Evolutionary conservation across 495 filamentous ascomycete species (phyloP).

Genomic region (Arthonia radiata): DNA sequence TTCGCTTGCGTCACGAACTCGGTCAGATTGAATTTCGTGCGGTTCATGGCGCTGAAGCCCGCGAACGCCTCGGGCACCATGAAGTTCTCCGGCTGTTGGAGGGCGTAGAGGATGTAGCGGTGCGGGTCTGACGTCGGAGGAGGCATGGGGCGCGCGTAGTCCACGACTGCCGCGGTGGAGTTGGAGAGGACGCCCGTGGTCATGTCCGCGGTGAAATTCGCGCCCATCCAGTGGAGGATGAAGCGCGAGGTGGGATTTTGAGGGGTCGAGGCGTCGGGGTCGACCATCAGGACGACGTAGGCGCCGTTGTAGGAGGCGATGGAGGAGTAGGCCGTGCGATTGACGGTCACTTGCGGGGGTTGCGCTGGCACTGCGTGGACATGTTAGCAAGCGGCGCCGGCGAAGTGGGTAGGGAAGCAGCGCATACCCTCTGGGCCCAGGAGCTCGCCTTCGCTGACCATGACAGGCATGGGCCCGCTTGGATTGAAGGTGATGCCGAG

Average conservation of each 20-base stretch:
- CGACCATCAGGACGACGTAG: conserved; percentile 3
- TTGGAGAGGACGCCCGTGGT: conserved; percentile 1
- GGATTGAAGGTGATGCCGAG: too few species aligned
- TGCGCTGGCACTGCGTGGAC: too few species aligned
- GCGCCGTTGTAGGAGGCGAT: background rate
- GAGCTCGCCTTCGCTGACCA: too few species aligned
- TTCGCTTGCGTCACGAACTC: conserved; percentile 1
- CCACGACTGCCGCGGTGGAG: conserved; percentile 1
- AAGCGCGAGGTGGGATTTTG: conserved; percentile 1
- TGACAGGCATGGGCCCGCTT: too few species aligned
- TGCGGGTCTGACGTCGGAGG: conserved; percentile 3
- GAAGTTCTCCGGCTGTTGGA: conserved; percentile 2
- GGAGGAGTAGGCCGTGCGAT: too few species aligned
- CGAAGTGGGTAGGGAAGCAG: too few species aligned
- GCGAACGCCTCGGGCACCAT: conserved; percentile 1
- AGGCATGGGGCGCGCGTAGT: conserved; percentile 2
- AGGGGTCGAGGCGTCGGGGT: conserved; percentile 4
- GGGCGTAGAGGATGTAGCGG: conserved; percentile 3
- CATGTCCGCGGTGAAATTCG: conserved; percentile 1
- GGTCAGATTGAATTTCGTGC: conserved; percentile 2
- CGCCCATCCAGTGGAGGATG: conserved; percentile 4
- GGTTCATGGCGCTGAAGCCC: conserved; percentile 2
- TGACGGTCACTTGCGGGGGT: too few species aligned
- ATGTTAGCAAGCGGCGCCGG: too few species aligned
- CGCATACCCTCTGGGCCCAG: too few species aligned